These are phyloP conservation scores for Malus hybrid DNA, from an alignment of 331 rosid genomes.

Conservation along the genomic window DNA sequence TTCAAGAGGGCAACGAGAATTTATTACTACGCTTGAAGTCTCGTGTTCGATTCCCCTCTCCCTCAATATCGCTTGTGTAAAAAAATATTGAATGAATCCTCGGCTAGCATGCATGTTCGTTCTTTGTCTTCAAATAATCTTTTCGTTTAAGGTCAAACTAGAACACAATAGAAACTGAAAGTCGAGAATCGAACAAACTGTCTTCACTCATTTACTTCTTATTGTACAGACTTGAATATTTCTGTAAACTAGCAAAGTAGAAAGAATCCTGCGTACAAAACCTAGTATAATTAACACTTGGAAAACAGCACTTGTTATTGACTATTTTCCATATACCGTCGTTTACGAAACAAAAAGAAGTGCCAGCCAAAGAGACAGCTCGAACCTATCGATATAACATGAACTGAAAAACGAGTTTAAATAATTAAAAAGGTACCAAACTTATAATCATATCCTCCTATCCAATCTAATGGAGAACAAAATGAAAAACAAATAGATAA, in stretches of 20 bases:
- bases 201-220: not conserved
- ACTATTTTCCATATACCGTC: not conserved
- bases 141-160: not conserved
- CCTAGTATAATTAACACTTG: not conserved
- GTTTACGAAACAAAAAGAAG: not conserved
- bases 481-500: not conserved
- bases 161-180: not conserved
- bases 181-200: not conserved
- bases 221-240: not conserved
- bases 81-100: not conserved
- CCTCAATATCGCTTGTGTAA: not conserved
- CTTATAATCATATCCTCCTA: not conserved
- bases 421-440: slow-evolving; percentile 3
- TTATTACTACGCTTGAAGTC: not conserved
- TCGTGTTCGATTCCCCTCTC: not conserved
- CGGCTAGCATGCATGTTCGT: not conserved
- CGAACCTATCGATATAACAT: not conserved
- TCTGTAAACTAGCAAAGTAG: not conserved
- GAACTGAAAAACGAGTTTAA: not conserved
- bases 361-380: slow-evolving; percentile 10
- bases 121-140: not conserved
- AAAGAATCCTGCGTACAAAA: not conserved
- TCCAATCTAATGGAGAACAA: not conserved
- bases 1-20: not conserved
- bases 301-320: not conserved